Evolutionary conservation across 805 yeast genomes (phyloP), one percentile per base, ranked within the genome.

Genomic region (Lachancea sp.): DNA sequence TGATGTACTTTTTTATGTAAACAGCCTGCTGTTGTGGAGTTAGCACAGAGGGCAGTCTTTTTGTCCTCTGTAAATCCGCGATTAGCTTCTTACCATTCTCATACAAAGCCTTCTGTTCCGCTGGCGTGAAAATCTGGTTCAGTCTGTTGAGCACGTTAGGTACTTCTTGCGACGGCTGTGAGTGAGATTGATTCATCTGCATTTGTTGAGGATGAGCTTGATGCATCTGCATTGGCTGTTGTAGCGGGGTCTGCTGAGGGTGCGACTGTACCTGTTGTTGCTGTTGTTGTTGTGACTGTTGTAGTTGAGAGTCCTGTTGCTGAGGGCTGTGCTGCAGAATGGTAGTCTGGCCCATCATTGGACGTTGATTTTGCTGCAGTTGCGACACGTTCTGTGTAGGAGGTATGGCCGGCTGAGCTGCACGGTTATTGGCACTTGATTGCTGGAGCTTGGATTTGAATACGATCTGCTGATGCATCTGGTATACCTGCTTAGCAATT

Each of bases 401-500:
- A 20, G 37, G 22, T 19, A 40, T 34, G 48, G 49, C 54, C 45
- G 52, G 58, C 27, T 46, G 59, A 44, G 40, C 48, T 53, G 43
- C 57, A 65, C 50, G 66, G 65, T 53, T 70, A 71, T 53, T 68
- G 71, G 37, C 67, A 56, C 54, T 59, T 38, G 56, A 45, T 42
- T 73, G 77, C 48, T 73, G 76, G 47, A 74, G 71, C 46, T 75
- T 71, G 22, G 75, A 55, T 52, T 71, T 57, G 57, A 70, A 60
- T 9, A 81, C 71, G 46, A 81, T 60, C 53, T 79, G 86, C 47
- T 78, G 69, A 60, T 83, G 90, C 41, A 82, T 68, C 38, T 76
- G 73, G 61, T 87, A 87, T 8, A 83, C 78, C 47, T 78, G 82
- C 59, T 78, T 81, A 36, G 85, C 78, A 19, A 75, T 62, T 13